A percentile compares a stretch with the other conserved stretches of the same genome.
Conservation (phyloP, 2,329 filamentous ascomycete species). For the Botrytis sinoallii region DNA sequence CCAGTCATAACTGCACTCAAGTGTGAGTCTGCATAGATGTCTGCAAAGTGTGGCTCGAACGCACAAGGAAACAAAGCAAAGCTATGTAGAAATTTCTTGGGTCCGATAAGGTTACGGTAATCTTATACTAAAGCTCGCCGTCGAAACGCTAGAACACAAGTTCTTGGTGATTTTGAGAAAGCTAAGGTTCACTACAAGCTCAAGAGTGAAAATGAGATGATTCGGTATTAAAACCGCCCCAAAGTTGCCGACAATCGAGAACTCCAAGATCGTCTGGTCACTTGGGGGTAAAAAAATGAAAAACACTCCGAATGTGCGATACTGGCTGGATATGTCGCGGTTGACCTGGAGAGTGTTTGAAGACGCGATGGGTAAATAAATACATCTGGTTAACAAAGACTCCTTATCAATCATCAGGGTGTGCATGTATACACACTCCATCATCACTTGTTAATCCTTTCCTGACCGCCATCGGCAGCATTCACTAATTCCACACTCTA, state of each 20-base stretch:
- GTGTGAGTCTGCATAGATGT: too few species aligned
- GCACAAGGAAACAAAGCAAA: too few species aligned
- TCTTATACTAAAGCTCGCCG: too few species aligned
- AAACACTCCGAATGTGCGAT: neutral
- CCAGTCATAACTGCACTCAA: too few species aligned
- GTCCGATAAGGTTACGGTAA: fast-evolving
- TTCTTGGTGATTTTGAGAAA: too few species aligned
- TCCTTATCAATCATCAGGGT: neutral
- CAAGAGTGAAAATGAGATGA: neutral
- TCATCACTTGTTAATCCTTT: neutral
- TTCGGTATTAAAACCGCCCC: too few species aligned
- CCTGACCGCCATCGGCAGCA: neutral
- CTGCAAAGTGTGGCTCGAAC: too few species aligned
- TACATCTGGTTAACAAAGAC: too few species aligned
- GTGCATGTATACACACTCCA: fast-evolving
- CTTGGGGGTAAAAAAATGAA: neutral
- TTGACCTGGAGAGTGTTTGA: neutral
- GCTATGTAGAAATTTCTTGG: fast-evolving
- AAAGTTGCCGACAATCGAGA: neutral
- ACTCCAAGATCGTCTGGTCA: neutral
- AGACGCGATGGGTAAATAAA: too few species aligned
- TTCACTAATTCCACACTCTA: neutral
- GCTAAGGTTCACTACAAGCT: too few species aligned
- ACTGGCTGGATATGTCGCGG: neutral
- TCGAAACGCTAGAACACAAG: too few species aligned